Evolutionary conservation across 768 basidiomycete species (phyloP).

Genomic region (Amanita fuliginea): DNA sequence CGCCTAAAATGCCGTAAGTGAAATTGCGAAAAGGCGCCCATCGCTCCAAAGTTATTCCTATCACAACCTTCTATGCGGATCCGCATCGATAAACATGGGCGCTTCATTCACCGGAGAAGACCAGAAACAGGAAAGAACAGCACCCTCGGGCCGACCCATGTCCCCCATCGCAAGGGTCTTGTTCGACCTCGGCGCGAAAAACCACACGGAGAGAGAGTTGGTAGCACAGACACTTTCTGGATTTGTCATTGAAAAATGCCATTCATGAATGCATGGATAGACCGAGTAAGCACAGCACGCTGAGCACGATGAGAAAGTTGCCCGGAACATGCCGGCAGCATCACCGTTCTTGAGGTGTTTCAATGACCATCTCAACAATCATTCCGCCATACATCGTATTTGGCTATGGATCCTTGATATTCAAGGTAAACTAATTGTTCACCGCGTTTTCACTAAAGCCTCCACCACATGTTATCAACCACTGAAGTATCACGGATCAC

Average conservation of each 20-base stretch:
- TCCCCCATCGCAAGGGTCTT: not conserved
- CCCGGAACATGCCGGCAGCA: too few relatives aligned
- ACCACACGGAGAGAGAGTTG: not conserved
- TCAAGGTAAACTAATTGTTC: slow-evolving; percentile 45
- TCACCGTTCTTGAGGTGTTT: too few relatives aligned
- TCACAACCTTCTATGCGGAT: not conserved
- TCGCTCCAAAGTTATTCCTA: not conserved
- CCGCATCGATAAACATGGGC: too few relatives aligned
- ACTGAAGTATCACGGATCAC: slow-evolving; percentile 35
- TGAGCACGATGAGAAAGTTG: too few relatives aligned
- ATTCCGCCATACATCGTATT: slow-evolving; percentile 56
- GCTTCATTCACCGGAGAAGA: too few relatives aligned
- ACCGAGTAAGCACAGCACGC: too few relatives aligned
- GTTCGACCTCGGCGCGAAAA: not conserved
- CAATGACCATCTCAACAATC: slow-evolving; percentile 1
- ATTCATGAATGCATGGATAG: too few relatives aligned
- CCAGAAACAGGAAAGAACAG: too few relatives aligned
- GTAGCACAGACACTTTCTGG: not conserved
- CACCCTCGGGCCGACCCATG: too few relatives aligned
- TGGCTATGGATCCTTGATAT: slow-evolving; percentile 89
- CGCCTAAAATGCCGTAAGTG: not conserved
- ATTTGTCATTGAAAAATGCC: not conserved
- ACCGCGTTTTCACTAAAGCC: slow-evolving; percentile 42
- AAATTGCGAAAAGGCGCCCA: not conserved
- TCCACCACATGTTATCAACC: slow-evolving; percentile 63